Conservation (phyloP, 768 basidiomycete species). For the Podaxis sp. region DNA sequence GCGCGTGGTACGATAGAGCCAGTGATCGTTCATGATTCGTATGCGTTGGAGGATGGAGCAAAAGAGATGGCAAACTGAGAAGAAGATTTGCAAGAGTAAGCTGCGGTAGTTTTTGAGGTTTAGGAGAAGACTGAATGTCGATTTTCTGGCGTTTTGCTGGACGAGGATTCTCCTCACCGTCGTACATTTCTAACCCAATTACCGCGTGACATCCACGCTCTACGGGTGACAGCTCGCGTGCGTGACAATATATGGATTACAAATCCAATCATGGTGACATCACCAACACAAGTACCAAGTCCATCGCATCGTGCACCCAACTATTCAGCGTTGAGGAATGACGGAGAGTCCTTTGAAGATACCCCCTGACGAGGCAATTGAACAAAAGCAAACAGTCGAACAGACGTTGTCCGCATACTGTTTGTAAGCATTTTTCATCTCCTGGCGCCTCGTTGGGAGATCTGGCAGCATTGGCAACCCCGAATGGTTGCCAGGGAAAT, state of each 20-base stretch:
- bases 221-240: slow-evolving; percentile 2
- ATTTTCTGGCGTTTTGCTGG: slow-evolving; percentile 11
- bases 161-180: neutral
- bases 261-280: too few species aligned
- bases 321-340: too few species aligned
- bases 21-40: slow-evolving; percentile 52
- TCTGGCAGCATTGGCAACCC: too few species aligned
- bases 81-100: slow-evolving; percentile 48
- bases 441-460: too few species aligned
- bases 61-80: slow-evolving; percentile 56
- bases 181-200: slow-evolving; percentile 1
- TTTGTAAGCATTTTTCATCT: too few species aligned
- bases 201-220: neutral
- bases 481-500: too few species aligned
- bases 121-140: neutral
- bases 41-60: slow-evolving; percentile 67
- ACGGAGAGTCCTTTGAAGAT: too few species aligned
- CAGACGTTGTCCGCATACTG: too few species aligned
- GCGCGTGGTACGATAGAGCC: slow-evolving; percentile 50
- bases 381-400: too few species aligned
- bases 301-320: too few species aligned
- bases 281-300: too few species aligned
- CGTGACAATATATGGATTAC: neutral
- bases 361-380: too few species aligned
- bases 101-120: slow-evolving; percentile 7